Evolutionary conservation across 1,284 basidiomycete genomes (phyloP).

Genomic region (Ustilago shanxiensis): DNA sequence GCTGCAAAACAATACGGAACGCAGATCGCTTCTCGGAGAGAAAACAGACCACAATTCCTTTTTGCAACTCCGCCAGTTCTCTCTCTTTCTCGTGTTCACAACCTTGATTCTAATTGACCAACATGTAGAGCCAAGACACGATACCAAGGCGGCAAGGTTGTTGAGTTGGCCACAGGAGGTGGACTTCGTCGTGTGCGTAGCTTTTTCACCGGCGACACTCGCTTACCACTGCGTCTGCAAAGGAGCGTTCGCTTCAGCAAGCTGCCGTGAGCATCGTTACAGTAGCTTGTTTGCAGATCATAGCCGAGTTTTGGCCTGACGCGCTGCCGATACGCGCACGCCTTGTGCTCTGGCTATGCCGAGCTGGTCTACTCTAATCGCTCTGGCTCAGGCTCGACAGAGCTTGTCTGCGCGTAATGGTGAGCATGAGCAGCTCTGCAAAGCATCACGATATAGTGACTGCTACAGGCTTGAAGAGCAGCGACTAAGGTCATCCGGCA

Average conservation of each 20-base stretch:
- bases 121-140: background rate
- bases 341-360: background rate
- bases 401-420: background rate
- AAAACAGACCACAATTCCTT: conserved; percentile 1
- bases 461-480: background rate
- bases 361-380: background rate
- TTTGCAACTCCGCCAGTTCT: no score
- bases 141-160: background rate
- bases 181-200: background rate
- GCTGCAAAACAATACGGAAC: background rate
- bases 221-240: background rate
- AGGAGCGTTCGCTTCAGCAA: no score
- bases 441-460: no score
- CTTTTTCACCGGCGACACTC: conserved; percentile 10
- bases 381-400: background rate
- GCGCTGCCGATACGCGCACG: background rate
- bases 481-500: background rate
- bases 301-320: conserved; percentile 3
- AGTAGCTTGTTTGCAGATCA: no score
- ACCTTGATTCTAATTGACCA: no score
- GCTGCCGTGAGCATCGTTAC: background rate
- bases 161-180: no score
- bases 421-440: background rate
- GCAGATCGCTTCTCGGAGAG: conserved; percentile 23
- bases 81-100: no score